Evolutionary conservation across 2,329 filamentous ascomycete genomes (phyloP), one percentile per base, ranked within the genome.

Genomic region (Trichoderma atrobrunneum): DNA sequence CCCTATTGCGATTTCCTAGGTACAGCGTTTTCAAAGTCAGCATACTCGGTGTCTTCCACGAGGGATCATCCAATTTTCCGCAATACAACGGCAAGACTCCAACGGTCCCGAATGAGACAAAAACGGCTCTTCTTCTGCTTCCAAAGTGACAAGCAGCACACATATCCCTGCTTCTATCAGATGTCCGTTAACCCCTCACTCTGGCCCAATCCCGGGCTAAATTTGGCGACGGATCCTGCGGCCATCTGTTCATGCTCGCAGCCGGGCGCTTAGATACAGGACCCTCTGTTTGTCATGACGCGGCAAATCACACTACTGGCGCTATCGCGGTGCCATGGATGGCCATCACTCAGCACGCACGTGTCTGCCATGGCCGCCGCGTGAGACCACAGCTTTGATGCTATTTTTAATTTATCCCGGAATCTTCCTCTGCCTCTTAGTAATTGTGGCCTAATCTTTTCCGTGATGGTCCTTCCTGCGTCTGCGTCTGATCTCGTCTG

Each of bases 381-480:
- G 65, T 51, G 48, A 61, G 63, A 34, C 67, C 34, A 21, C 72
- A 14, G 60, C n/a, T 36, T 14, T n/a, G 54, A 61, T 65, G 74
- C 80, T 82, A 81, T 81, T 82, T 81, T 80, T 81, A 78, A 78
- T 79, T 81, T 78, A 77, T 75, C 74, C 77, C 78, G 70, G 68
- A 74, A 77, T 71, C 32, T 24, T 18, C 10, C 18, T 57, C 60
- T 71, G 7, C 8, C 51, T 16, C 32, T 57, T 63, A n/a, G 28
- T 39, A 11, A 54, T 71, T 66, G 10, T 28, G 66, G 71, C 63
- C 72, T 72, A 74, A 76, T 73, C 66, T 34, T 67, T 67, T 39
- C 56, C 28, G 28, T 18, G 26, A 32, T 14, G 43, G 51, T n/a
- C 12, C 34, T n/a, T 32, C 62, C 62, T 70, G 39, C 57, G 48